phyloP scores from a whole-genome alignment of 2,329 filamentous ascomycete species.

The Paraconiothyrium sp. region DNA sequence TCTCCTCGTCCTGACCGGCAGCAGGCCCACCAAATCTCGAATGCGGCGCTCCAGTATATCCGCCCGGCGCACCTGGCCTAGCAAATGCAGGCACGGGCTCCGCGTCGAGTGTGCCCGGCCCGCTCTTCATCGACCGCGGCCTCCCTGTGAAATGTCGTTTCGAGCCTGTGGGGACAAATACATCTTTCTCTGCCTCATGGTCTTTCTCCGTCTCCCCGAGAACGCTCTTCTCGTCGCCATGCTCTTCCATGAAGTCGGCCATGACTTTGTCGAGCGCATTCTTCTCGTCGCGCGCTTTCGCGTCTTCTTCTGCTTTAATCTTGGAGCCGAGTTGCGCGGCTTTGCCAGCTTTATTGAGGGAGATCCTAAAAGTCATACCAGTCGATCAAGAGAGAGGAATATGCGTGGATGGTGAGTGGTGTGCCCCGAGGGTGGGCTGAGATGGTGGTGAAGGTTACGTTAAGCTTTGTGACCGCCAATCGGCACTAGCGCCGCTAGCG shows the following conservation, averaged over 20 bases:
- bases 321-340: constrained; percentile 34
- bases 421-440: constrained; percentile 1
- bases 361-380: constrained; percentile 44
- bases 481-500: constrained; percentile 4
- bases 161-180: constrained; percentile 40
- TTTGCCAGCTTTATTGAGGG: constrained; percentile 39
- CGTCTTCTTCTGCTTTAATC: constrained; percentile 42
- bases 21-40: constrained; percentile 28
- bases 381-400: background rate
- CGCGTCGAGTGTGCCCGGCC: constrained; percentile 42
- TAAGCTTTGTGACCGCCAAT: background rate
- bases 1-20: constrained; percentile 26
- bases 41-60: constrained; percentile 28
- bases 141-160: constrained; percentile 44
- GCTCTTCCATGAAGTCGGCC: constrained; percentile 44
- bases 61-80: constrained; percentile 31
- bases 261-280: constrained; percentile 42
- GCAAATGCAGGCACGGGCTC: constrained; percentile 12
- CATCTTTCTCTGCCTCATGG: constrained; percentile 31
- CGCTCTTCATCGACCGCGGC: constrained; percentile 42
- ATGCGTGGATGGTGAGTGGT: background rate
- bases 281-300: constrained; percentile 43
- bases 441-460: background rate
- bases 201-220: constrained; percentile 35
- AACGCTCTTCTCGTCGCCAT: constrained; percentile 34